Base-by-base conservation (phyloP, 1,284 basidiomycete genomes). In the Ganoderma lucidum region DNA sequence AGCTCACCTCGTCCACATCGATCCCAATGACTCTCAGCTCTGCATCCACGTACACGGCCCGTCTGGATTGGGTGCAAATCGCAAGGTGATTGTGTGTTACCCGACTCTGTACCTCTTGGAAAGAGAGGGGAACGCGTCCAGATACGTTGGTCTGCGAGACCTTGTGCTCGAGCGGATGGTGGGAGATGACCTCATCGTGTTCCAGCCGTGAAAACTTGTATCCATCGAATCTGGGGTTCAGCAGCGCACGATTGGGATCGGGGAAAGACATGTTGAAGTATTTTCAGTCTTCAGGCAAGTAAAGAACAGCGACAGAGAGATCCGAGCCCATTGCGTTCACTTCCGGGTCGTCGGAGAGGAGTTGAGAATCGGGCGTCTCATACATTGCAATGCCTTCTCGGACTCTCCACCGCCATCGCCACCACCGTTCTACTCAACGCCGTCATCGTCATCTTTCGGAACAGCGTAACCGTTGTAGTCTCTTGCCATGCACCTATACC, bases 81-180 rank as follows among this genome's bases (percentile, higher is more conserved):
- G 84, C 80, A 2, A 97, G 85, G 77, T 97, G 96, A 75, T 97
- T 96, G 81, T 96, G 94, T 41, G 89, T 86, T 60, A 97, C 95
- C 55, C 96, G 85, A 71, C 90, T 92, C 76, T 94, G 90, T 45
- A 96, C 91, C 77, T 97, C 95, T 69, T 93, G 85, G 75, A 94
- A 94, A 1, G 91, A 90, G 15, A 95, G 83, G 10, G 88, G 87
- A 0, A 84, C 80, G 68, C 83, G 83, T 14, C 86, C 86, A 8
- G 93, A 89, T 15, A 86, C 80, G 23, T 90, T 88, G 28, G 87
- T 83, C 79, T 93, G 92, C 10, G 89, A 87, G 1, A 84, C 83
- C 68, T 82, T 84, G 77, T 86, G 84, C 32, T 83, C 81, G 9
- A 93, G 83, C 19, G 79, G 78, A 77, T 86, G 86, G 35, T 86